Conservation (phyloP, 306 rosid species). For the Sindora glabra region DNA sequence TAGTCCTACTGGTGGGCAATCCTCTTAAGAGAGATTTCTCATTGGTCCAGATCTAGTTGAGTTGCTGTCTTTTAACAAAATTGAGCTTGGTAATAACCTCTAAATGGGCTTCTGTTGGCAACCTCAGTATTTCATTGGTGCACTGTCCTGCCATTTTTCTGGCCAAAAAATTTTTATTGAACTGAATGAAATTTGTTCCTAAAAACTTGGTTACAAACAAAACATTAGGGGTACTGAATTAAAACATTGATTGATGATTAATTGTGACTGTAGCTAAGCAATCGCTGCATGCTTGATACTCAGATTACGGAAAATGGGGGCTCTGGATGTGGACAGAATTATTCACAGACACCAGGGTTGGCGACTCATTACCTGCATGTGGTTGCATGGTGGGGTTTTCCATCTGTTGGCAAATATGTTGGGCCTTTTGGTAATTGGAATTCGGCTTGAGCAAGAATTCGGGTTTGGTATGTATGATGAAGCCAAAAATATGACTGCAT, state of each 20-base stretch:
- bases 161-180: too few species aligned
- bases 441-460: slow-evolving; percentile 95
- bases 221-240: too few species aligned
- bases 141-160: too few species aligned
- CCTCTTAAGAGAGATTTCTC: too few species aligned
- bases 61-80: too few species aligned
- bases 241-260: slow-evolving; percentile 5
- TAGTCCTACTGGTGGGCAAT: too few species aligned
- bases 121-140: too few species aligned
- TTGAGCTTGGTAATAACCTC: too few species aligned
- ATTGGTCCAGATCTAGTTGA: too few species aligned
- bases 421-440: slow-evolving; percentile 82
- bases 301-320: slow-evolving; percentile 91
- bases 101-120: too few species aligned
- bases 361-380: slow-evolving; percentile 83
- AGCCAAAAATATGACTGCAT: slow-evolving; percentile 2
- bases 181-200: too few species aligned
- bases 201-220: too few species aligned
- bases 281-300: slow-evolving; percentile 14
- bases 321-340: slow-evolving; percentile 66
- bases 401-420: slow-evolving; percentile 83
- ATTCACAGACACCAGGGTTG: slow-evolving; percentile 70
- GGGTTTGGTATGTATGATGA: slow-evolving; percentile 65
- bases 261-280: slow-evolving; percentile 3
- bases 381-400: slow-evolving; percentile 94